Percentiles rank a stretch among this genome's conserved stretches.
Evolutionary conservation across 441 rosid genomes (phyloP).

Genomic region (Geranium incanum): DNA sequence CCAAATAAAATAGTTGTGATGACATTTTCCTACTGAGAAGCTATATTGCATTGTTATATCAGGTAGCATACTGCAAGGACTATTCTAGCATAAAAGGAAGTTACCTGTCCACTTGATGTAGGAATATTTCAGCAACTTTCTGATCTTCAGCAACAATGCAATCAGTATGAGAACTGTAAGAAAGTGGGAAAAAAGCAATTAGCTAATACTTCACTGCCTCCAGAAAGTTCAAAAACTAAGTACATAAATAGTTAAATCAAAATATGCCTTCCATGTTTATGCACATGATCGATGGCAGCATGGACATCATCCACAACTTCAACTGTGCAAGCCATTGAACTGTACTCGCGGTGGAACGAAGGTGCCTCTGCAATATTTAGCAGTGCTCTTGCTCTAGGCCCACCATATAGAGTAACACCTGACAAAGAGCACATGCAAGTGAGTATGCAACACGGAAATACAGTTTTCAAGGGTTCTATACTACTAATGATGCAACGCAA

Average conservation of each 20-base stretch:
- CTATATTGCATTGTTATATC: background rate
- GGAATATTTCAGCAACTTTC: slow-evolving; percentile 29
- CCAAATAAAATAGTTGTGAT: background rate
- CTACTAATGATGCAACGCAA: background rate
- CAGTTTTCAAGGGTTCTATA: background rate
- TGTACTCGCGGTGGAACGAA: slow-evolving; percentile 82
- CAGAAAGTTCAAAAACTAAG: background rate
- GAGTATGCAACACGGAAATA: background rate
- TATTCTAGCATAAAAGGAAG: background rate
- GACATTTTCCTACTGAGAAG: background rate
- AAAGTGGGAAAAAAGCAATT: background rate
- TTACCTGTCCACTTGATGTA: slow-evolving; percentile 38
- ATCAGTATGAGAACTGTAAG: slow-evolving; percentile 44
- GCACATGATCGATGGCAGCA: slow-evolving; percentile 78
- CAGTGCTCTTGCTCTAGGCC: slow-evolving; percentile 59
- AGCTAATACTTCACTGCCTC: background rate
- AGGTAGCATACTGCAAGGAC: background rate
- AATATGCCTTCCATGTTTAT: slow-evolving; percentile 78
- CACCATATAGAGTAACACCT: slow-evolving; percentile 81
- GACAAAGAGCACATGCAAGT: slow-evolving; percentile 18
- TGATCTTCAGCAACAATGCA: slow-evolving; percentile 35
- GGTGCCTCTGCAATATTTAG: slow-evolving; percentile 53
- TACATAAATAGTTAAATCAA: background rate
- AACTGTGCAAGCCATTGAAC: slow-evolving; percentile 72
- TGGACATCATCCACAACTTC: slow-evolving; percentile 82